Percentiles rank a stretch among this genome's conserved stretches.
Evolutionary conservation across 2,329 filamentous ascomycete species (phyloP).

Genomic region (Talaromyces sp.): DNA sequence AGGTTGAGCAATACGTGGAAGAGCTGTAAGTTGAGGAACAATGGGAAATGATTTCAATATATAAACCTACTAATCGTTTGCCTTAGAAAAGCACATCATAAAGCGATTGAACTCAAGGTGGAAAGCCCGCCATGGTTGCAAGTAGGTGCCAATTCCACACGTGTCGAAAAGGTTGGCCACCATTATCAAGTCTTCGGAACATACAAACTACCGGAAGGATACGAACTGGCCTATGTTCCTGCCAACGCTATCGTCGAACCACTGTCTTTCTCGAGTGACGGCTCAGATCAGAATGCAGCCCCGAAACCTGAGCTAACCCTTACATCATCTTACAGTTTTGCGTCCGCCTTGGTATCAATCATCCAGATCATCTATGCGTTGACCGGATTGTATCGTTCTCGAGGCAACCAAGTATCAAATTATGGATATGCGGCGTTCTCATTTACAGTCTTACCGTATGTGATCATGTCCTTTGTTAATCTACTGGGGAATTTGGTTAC

Average conservation of each 20-base stretch:
- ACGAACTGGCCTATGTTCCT: constrained; percentile 19
- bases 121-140: neutral
- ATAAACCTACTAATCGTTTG: neutral
- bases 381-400: constrained; percentile 28
- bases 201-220: constrained; percentile 18
- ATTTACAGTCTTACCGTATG: constrained; percentile 35
- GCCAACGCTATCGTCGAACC: constrained; percentile 7
- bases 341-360: constrained; percentile 27
- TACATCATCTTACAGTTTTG: constrained; percentile 24
- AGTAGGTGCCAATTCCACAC: neutral
- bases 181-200: constrained; percentile 19
- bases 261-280: constrained; percentile 11
- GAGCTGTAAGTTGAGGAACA: neutral
- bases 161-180: neutral
- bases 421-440: constrained; percentile 38
- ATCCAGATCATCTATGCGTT: constrained; percentile 28
- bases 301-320: neutral
- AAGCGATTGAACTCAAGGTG: neutral
- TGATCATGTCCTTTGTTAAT: constrained; percentile 38
- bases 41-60: too few relatives aligned
- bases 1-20: neutral
- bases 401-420: constrained; percentile 29
- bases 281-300: neutral
- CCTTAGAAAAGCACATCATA: neutral
- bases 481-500: constrained; percentile 24